Evolutionary conservation across 208 protist genomes (phyloP), one percentile per base, ranked within the genome.

Genomic region (Naegleria gruberi): DNA sequence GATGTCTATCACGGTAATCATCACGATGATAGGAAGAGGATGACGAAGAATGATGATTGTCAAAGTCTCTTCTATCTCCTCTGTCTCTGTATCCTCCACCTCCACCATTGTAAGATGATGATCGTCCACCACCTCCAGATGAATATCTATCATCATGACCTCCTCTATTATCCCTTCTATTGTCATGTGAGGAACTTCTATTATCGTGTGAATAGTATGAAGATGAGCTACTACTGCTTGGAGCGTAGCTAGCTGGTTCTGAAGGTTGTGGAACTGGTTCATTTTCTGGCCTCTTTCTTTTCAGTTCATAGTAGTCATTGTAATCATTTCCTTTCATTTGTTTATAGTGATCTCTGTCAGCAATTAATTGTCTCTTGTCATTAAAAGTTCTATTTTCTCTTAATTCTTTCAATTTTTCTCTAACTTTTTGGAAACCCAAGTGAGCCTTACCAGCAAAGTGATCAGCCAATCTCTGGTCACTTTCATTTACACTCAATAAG

Each of bases 371-470:
- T 87, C 83, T 87, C 15, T 41, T 45, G 5, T 45, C 83, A 42
- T 87, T 17, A 37, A 87, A 87, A 17, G 10, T 15, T 34, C 83
- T 30, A 41, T 41, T 41, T 15, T 87, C 83, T 87, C 44, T 46
- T 6, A 88, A 41, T 88, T 88, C 84, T 65, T 57, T 51, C 23
- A 88, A 19, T 41, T 88, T 88, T 34, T 88, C 84, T 40, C 84
- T 4, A 65, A 88, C 37, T 88, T 65, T 88, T 88, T 88, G 84
- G 26, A 88, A 88, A 17, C 84, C 84, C 15, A 88, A 41, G 46
- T 88, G 84, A 19, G 37, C 37, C 46, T 88, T 88, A n/a, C 84
- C 84, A 19, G 84, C 84, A 88, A 88, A 88, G 37, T 88, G 84
- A 88, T 88, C 84, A 23, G 84, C 84, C 30, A 88, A 65, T 30